Conservation (phyloP, 805 yeast species). For the Candida vartiovaarae region DNA sequence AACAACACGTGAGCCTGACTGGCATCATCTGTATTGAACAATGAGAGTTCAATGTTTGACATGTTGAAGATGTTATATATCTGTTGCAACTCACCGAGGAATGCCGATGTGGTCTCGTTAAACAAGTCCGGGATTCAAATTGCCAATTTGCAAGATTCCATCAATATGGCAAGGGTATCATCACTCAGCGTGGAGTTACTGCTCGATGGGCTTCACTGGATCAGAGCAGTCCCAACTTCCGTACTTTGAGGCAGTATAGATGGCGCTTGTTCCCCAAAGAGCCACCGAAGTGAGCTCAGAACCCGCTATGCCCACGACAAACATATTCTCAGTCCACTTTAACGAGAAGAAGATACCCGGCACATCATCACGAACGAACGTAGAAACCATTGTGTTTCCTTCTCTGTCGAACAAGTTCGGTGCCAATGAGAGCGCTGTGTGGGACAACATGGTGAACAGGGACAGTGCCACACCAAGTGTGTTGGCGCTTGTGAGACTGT, state of each 20-base stretch:
- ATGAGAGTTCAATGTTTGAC: neutral
- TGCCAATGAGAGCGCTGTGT: slow-evolving; percentile 2
- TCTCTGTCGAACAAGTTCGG: slow-evolving; percentile 6
- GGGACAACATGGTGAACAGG: slow-evolving; percentile 6
- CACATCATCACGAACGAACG: neutral
- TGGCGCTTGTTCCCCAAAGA: slow-evolving; percentile 19
- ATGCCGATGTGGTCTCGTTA: too few relatives aligned
- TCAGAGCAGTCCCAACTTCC: slow-evolving; percentile 23
- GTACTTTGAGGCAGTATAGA: slow-evolving; percentile 21
- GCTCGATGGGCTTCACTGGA: slow-evolving; percentile 17
- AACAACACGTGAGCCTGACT: slow-evolving; percentile 4
- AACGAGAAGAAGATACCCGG: neutral
- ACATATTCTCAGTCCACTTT: slow-evolving; percentile 1
- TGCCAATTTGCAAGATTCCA: neutral
- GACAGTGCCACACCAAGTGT: slow-evolving; percentile 2
- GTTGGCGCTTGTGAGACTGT: slow-evolving; percentile 1
- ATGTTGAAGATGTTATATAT: too few relatives aligned
- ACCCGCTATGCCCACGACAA: slow-evolving; percentile 4
- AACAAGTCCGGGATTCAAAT: too few relatives aligned
- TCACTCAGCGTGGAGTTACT: slow-evolving; percentile 15
- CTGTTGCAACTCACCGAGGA: too few relatives aligned
- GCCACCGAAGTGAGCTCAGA: slow-evolving; percentile 19
- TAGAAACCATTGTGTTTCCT: slow-evolving; percentile 6
- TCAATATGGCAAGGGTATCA: neutral
- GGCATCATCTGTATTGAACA: neutral